phyloP scores from a whole-genome alignment of 257 asterid genomes.

The Nicotiana tabacum region DNA sequence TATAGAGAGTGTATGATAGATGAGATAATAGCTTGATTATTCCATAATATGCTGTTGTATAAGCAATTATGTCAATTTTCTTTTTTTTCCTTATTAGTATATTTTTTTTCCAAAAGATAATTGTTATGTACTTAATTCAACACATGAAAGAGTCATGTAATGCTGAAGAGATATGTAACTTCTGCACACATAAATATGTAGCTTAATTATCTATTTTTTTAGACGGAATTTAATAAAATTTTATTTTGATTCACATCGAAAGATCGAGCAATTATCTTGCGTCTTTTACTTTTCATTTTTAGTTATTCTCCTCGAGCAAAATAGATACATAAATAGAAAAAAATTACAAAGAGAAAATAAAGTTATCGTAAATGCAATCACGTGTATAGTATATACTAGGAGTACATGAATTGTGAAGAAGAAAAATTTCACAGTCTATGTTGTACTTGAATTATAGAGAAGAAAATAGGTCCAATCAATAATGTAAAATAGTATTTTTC shows the following conservation, averaged over 20 bases:
- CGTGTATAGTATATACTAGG: too few species aligned
- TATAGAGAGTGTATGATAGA: slow-evolving; percentile 23
- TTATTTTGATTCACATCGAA: not conserved
- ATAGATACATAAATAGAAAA: not conserved
- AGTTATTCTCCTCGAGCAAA: not conserved
- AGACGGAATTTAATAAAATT: not conserved
- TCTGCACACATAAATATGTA: not conserved
- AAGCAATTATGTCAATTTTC: not conserved
- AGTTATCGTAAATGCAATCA: too few species aligned
- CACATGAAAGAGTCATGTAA: not conserved
- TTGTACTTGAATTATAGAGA: too few species aligned
- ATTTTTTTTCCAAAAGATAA: not conserved
- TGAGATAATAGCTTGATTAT: slow-evolving; percentile 26
- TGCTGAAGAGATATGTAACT: not conserved
- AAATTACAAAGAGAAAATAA: too few species aligned
- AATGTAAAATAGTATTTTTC: too few species aligned
- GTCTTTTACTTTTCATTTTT: not conserved
- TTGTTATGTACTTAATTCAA: not conserved
- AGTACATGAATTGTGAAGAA: too few species aligned
- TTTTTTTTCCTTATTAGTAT: not conserved
- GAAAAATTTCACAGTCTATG: too few species aligned
- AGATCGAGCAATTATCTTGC: not conserved
- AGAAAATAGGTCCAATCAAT: too few species aligned
- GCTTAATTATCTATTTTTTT: not conserved
- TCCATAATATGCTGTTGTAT: not conserved